A percentile compares a stretch with the other conserved stretches of the same genome.
These are phyloP conservation scores for Xylariales sp. DNA, from an alignment of 2,329 filamentous ascomycete species.

Conservation along the genomic window DNA sequence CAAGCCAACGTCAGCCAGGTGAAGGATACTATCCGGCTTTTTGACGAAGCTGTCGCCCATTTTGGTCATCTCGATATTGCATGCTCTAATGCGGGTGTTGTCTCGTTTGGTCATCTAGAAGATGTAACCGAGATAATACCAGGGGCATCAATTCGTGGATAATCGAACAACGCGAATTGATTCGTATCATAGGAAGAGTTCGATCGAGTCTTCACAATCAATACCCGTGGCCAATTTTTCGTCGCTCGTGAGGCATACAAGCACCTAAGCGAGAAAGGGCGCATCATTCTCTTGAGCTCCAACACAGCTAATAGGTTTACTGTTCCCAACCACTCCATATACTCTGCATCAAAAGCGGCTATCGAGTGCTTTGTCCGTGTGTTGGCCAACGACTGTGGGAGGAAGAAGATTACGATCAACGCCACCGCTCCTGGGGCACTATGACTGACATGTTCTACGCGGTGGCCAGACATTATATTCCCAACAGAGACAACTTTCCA, in stretches of 20 bases:
- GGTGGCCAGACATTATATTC: slow-evolving; percentile 10
- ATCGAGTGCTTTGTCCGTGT: slow-evolving; percentile 28
- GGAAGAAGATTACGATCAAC: slow-evolving; percentile 18
- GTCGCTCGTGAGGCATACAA: slow-evolving; percentile 59
- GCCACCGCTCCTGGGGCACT: slow-evolving; percentile 15
- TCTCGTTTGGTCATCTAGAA: background rate
- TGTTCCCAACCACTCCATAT: slow-evolving; percentile 29
- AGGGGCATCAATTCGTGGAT: too few relatives aligned
- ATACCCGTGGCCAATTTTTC: slow-evolving; percentile 58
- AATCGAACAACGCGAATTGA: too few relatives aligned
- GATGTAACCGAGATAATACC: slow-evolving; percentile 7
- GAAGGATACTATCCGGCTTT: slow-evolving; percentile 19
- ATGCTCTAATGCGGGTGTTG: background rate
- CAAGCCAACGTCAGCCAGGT: slow-evolving; percentile 24
- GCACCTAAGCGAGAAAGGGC: slow-evolving; percentile 56
- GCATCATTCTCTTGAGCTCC: slow-evolving; percentile 59
- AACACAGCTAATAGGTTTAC: slow-evolving; percentile 42
- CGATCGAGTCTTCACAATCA: slow-evolving; percentile 58
- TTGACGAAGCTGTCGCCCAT: background rate
- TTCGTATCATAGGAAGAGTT: too few relatives aligned
- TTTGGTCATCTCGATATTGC: background rate
- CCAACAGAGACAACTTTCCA: slow-evolving; percentile 10
- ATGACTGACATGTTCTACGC: slow-evolving; percentile 11
- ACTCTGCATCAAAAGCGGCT: slow-evolving; percentile 31
- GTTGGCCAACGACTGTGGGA: slow-evolving; percentile 2